phyloP scores from a whole-genome alignment of 768 basidiomycete genomes.

The Leccinum obscurum region DNA sequence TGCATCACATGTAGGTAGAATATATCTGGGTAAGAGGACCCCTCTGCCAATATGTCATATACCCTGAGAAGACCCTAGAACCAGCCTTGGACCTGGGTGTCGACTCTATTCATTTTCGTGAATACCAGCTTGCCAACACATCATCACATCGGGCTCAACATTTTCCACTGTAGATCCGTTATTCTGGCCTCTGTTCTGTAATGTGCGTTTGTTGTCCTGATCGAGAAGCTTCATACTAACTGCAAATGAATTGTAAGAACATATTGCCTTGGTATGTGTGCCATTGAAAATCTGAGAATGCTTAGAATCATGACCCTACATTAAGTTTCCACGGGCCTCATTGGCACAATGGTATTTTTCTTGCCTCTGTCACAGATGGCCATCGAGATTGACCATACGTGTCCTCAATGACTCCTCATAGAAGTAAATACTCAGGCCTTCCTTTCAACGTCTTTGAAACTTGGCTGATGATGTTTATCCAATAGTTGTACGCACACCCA shows the following conservation, averaged over 20 bases:
- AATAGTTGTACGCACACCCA: not conserved
- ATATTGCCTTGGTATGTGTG: not conserved
- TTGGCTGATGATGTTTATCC: not conserved
- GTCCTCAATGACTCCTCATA: no score
- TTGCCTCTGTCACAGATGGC: not conserved
- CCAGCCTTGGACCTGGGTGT: constrained; percentile 2
- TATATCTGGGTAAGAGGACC: no score
- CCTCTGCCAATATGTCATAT: no score
- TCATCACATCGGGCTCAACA: no score
- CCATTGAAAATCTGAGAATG: not conserved
- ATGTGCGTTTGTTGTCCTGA: not conserved
- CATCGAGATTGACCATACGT: no score
- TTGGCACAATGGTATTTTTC: not conserved
- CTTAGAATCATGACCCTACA: not conserved
- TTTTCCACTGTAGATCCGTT: not conserved
- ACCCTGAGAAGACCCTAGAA: not conserved
- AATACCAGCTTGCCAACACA: not conserved
- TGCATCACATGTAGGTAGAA: no score
- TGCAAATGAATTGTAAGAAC: not conserved
- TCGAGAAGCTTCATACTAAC: not conserved
- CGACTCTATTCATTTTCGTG: constrained; percentile 2
- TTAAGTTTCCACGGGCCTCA: not conserved
- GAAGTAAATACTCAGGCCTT: no score
- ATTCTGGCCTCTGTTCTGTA: not conserved
- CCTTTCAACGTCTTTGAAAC: no score